Evolutionary conservation across 805 yeast genomes (phyloP), one percentile per base, ranked within the genome.

Genomic region (Saccharomycopsis sp.): DNA sequence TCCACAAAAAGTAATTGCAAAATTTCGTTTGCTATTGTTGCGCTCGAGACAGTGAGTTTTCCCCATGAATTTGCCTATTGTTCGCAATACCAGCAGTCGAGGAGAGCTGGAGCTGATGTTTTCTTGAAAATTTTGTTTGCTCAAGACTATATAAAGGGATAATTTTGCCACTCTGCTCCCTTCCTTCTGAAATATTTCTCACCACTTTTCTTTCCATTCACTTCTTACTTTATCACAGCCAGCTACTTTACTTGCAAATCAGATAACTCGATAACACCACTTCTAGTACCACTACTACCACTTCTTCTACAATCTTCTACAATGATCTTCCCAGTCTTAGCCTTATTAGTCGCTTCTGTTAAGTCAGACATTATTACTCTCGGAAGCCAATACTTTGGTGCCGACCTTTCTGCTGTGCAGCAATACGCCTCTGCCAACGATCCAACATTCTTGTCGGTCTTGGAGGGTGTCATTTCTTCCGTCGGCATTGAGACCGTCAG

Each of bases 401-500:
- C 16, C 20, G 47, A 51, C 34, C 21, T 51, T 16, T n/a, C 54
- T 23, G 21, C 18, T 20, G 40, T 51, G 20, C 9, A 37, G 9
- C 5, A 12, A 5, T 48, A 20, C 18, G 23, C 23, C 3, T 14
- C 34, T 20, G 34, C 51, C 7, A 48, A n/a, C 23, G 24, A 48
- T n/a, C 34, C 34, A 48, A 18, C 34, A 14, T 20, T 23, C 34
- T n/a, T n/a, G 23, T n/a, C 34, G n/a, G n/a, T 48, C 23, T 24
- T 48, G 21, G 34, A 21, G 24, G 21, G 29, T 24, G 51, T 48
- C 16, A 18, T 21, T n/a, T 15, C 51, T 60, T 34, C 62, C 66
- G 37, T 61, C 70, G 34, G 68, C 15, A 64, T 63, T 20, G 41
- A 56, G 14, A 40, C 51, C 9, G 53, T 56, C n/a, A 16, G 34